These are phyloP conservation scores for Evernia prunastri DNA, from an alignment of 495 filamentous ascomycete genomes.

Conservation along the genomic window DNA sequence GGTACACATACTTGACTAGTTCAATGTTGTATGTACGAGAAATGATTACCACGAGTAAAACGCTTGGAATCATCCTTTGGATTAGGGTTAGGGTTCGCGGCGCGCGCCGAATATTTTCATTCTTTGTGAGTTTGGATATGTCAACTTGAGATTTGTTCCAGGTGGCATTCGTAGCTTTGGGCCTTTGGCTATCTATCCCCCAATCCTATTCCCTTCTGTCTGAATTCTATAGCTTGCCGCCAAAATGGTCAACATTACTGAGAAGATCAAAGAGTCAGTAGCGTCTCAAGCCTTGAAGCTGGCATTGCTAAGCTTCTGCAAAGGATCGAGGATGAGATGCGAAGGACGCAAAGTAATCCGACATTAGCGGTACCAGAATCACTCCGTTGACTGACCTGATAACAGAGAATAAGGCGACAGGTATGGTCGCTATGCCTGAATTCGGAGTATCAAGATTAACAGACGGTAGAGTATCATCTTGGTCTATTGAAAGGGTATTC, in stretches of 20 bases:
- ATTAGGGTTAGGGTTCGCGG: no score
- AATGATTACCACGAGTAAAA: no score
- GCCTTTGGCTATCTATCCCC: background rate
- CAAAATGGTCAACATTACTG: conserved; percentile 99
- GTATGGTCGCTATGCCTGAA: conserved; percentile 42
- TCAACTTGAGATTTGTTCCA: background rate
- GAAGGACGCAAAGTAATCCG: conserved; percentile 83
- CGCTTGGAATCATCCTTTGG: no score
- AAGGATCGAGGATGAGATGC: conserved; percentile 99
- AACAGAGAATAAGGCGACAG: conserved; percentile 97
- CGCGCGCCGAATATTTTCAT: no score
- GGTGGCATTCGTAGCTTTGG: background rate
- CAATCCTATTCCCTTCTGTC: background rate
- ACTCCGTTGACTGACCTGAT: conserved; percentile 33
- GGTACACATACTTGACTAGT: background rate
- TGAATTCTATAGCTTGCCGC: conserved; percentile 10
- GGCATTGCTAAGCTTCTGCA: conserved; percentile 17
- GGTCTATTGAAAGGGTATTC: conserved; percentile 91
- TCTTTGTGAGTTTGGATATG: no score
- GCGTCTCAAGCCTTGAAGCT: background rate
- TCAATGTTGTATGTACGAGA: no score
- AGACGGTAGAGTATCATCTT: conserved; percentile 79
- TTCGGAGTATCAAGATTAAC: background rate
- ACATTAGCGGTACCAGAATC: conserved; percentile 7
- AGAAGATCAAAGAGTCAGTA: conserved; percentile 96